Percentiles rank a stretch among this genome's conserved stretches.
These are phyloP conservation scores for Leccinum uliginosum DNA, from an alignment of 768 basidiomycete genomes.

Conservation along the genomic window DNA sequence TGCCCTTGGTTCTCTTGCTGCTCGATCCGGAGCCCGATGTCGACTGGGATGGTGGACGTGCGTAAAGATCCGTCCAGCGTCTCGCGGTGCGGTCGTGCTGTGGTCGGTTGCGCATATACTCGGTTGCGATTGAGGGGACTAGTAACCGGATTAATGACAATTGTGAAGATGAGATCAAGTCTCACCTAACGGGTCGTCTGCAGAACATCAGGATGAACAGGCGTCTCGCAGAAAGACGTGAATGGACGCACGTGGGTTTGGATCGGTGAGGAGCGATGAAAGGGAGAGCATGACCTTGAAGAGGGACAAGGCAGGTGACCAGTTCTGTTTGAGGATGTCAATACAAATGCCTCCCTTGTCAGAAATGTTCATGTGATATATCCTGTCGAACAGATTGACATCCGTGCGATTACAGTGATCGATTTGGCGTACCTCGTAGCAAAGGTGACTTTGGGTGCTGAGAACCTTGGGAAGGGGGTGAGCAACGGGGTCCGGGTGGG, in stretches of 20 bases:
- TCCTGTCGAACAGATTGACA: conserved; percentile 38
- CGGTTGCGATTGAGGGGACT: conserved; percentile 71
- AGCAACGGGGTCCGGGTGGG: conserved; percentile 6
- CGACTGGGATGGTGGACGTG: conserved; percentile 39
- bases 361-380: conserved; percentile 89
- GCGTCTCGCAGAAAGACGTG: background rate
- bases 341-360: conserved; percentile 78
- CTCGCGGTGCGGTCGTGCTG: conserved; percentile 75
- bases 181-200: conserved; percentile 71
- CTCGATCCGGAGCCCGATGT: conserved; percentile 5
- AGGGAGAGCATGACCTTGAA: conserved; percentile 94
- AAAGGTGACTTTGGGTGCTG: conserved; percentile 73
- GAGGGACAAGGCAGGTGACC: conserved; percentile 90
- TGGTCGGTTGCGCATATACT: conserved; percentile 60
- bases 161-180: background rate
- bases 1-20: conserved; percentile 33
- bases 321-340: conserved; percentile 89
- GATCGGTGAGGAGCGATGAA: conserved; percentile 88
- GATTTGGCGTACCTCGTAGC: conserved; percentile 53
- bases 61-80: conserved; percentile 73
- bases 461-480: conserved; percentile 48
- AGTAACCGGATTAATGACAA: background rate
- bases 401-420: background rate
- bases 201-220: conserved; percentile 7
- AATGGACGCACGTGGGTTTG: conserved; percentile 74